Evolutionary conservation across 768 basidiomycete species (phyloP).

Genomic region (Russula virescens): DNA sequence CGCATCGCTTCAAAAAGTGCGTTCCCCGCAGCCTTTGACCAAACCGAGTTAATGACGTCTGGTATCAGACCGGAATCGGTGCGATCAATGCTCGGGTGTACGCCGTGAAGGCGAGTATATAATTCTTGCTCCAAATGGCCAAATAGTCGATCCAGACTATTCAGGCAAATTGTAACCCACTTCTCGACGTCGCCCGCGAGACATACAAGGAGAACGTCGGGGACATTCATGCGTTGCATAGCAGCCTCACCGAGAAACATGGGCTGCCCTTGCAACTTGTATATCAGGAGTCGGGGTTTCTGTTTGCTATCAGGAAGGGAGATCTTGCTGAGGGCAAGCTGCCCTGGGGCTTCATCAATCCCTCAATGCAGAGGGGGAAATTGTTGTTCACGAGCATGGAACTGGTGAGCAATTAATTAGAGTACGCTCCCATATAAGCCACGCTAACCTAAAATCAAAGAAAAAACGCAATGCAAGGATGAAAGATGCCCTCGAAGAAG

Average conservation of each 20-base stretch:
- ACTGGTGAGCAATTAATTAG: conserved; percentile 45
- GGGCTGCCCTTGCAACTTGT: conserved; percentile 58
- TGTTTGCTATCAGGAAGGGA: conserved; percentile 62
- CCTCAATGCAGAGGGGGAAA: conserved; percentile 58
- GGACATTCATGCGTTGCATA: conserved; percentile 73
- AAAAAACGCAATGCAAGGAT: conserved; percentile 86
- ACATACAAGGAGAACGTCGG: conserved; percentile 91
- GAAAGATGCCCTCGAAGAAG: conserved; percentile 88
- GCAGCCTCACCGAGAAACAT: conserved; percentile 53
- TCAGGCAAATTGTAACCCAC: conserved; percentile 69
- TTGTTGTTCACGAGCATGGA: conserved; percentile 78
- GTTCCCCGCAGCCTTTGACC: not conserved
- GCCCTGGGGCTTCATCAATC: conserved; percentile 69
- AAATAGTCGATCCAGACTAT: not conserved
- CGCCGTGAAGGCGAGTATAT: conserved; percentile 60
- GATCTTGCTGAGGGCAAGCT: conserved; percentile 58
- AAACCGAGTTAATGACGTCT: not conserved
- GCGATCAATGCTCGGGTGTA: conserved; percentile 81
- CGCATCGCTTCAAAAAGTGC: conserved; percentile 52
- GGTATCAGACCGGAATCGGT: conserved; percentile 56
- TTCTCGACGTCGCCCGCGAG: conserved; percentile 92
- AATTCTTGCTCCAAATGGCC: not conserved
- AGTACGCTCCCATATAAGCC: not conserved
- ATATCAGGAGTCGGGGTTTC: conserved; percentile 71
- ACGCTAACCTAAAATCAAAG: conserved; percentile 34